Evolutionary conservation across 257 asterid species (phyloP).

Genomic region (Petrea volubilis): DNA sequence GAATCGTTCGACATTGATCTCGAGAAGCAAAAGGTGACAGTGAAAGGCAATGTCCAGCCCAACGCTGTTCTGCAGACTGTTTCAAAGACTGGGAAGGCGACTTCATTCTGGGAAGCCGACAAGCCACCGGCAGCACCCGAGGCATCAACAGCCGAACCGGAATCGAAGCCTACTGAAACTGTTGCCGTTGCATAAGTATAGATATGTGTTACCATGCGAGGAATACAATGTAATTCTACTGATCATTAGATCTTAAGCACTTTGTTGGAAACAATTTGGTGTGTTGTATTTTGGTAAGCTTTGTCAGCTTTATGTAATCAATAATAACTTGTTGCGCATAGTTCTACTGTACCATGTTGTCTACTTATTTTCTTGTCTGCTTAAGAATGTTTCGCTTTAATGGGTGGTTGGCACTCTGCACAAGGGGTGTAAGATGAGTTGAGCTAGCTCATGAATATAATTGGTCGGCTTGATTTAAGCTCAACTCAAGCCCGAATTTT

Average conservation of each 20-base stretch:
- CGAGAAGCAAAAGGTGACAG: conserved; percentile 85
- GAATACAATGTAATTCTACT: conserved; percentile 13
- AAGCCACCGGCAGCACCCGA: conserved; percentile 25
- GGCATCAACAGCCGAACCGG: conserved; percentile 19
- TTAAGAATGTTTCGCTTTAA: not conserved
- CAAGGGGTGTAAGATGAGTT: too few species aligned
- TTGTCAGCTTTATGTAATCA: conserved; percentile 15
- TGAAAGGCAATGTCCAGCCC: conserved; percentile 73
- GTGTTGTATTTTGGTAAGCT: conserved; percentile 24
- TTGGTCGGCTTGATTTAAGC: too few species aligned
- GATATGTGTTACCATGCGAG: not conserved
- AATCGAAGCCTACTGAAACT: conserved; percentile 38
- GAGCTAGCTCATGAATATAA: too few species aligned
- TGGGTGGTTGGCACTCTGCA: too few species aligned
- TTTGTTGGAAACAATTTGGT: conserved; percentile 18
- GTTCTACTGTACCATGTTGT: conserved; percentile 8
- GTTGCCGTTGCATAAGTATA: conserved; percentile 43
- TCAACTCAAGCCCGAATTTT: too few species aligned
- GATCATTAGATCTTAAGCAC: conserved; percentile 22
- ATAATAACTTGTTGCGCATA: conserved; percentile 28
- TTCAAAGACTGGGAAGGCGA: conserved; percentile 87
- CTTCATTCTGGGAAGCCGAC: conserved; percentile 76
- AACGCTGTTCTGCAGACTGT: conserved; percentile 83
- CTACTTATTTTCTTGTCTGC: not conserved
- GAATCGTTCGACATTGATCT: conserved; percentile 77